Evolutionary conservation across 352 stramenopile species (phyloP), one percentile per base, ranked within the genome.

Genomic region (Globisporangium irregulare): DNA sequence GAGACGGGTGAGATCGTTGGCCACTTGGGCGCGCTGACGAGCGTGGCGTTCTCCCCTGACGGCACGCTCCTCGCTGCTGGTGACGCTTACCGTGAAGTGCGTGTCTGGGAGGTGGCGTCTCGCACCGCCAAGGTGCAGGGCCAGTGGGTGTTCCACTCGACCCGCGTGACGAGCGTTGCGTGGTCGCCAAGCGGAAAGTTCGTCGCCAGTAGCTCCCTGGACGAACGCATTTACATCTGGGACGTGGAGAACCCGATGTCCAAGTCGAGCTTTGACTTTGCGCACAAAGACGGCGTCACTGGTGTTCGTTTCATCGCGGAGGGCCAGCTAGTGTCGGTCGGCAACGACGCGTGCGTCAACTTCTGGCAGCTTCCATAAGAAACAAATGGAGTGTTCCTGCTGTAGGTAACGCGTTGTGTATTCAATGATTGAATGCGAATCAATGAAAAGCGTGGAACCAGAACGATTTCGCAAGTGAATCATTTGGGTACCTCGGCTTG

Each of bases 201-300:
- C 41, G 72, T 99, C 7, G 97, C 90, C 14, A 98, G 91, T 66
- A 92, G 94, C 8, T 94, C 95, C 53, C 83, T 96, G 22, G 97
- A 99, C 74, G 97, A 98, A 69, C 93, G 92, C 62, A 95, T 99
- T 67, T 99, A 98, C 78, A 84, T 99, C 22, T 99, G 97, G 97
- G 97, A 89, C 73, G 76, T 98, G 8, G 82, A 87, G 67, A 92
- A 73, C 59, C 83, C 84, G 20, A 77, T 73, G 73, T 81, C 79
- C 25, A 92, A 91, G 72, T 79, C 76, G 59, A 74, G 71, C 15
- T 91, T 93, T 60, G 83, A 93, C 15, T 92, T 92, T 72, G 73
- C 87, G 57, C 87, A 94, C 82, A 91, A 93, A 70, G 87, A 94
- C 54, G 87, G 87, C 51, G 84, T 91, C 56, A 94, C 81, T 1